phyloP scores from a whole-genome alignment of 2,329 filamentous ascomycete species.

The Phoma sp. region DNA sequence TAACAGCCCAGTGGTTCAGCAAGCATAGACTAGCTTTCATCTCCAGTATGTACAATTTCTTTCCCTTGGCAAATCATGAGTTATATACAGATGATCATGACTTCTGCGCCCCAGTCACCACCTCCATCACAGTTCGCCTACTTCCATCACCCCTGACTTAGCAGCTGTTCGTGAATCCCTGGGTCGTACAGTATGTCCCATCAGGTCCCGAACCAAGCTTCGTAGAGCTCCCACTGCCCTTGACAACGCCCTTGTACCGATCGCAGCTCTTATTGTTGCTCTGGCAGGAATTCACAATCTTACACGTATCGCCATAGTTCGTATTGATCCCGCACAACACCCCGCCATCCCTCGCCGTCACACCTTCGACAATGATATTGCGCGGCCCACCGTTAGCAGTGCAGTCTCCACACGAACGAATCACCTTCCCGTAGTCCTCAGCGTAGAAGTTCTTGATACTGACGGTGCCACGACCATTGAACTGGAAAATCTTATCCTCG shows the following conservation, averaged over 20 bases:
- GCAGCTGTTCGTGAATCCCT: slow-evolving; percentile 12
- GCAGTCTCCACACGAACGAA: slow-evolving; percentile 25
- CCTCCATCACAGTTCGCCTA: no score
- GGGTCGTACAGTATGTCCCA: slow-evolving; percentile 19
- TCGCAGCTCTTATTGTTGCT: slow-evolving; percentile 20
- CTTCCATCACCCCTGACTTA: no score
- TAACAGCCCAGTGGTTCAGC: no score
- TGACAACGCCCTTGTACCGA: slow-evolving; percentile 22
- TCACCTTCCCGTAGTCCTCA: slow-evolving; percentile 31
- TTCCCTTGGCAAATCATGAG: no score
- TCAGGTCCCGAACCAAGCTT: slow-evolving; percentile 23
- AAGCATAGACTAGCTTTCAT: no score
- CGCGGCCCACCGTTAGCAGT: slow-evolving; percentile 53
- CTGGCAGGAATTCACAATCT: slow-evolving; percentile 23
- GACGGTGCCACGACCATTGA: slow-evolving; percentile 34
- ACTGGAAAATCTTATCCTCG: slow-evolving; percentile 33
- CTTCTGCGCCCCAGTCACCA: no score
- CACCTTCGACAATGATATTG: slow-evolving; percentile 50
- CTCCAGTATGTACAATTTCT: no score
- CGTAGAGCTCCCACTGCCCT: slow-evolving; percentile 16
- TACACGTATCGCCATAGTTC: slow-evolving; percentile 48
- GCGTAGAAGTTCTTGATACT: slow-evolving; percentile 30
- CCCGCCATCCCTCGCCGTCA: slow-evolving; percentile 28
- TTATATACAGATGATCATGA: no score
- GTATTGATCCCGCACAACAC: slow-evolving; percentile 50